Conservation (phyloP, 1,284 basidiomycete species). For the Pisolithus thermaeus region DNA sequence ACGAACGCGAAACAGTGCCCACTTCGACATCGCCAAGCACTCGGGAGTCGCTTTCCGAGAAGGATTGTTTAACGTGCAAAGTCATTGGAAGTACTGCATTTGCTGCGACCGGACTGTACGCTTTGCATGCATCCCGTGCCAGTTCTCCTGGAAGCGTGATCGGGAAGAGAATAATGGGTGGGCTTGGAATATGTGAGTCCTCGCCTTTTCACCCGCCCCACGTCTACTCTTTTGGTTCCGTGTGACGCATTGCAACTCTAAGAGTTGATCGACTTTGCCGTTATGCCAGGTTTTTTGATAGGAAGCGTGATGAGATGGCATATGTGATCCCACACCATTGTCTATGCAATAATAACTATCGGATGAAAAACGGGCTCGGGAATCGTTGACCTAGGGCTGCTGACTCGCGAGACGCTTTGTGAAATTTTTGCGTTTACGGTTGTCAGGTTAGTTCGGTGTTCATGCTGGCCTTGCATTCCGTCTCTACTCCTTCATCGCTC, state of each 20-base stretch:
- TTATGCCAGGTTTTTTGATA: constrained; percentile 21
- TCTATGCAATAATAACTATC: constrained; percentile 7
- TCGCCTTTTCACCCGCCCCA: neutral
- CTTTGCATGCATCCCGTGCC: constrained; percentile 43
- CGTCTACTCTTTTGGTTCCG: neutral
- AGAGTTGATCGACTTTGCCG: too few relatives aligned
- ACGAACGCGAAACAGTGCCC: neutral
- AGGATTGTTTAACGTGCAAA: constrained; percentile 48
- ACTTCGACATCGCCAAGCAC: neutral
- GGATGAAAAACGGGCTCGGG: too few relatives aligned
- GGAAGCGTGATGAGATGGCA: constrained; percentile 29
- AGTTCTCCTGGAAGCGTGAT: constrained; percentile 39
- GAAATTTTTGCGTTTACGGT: too few relatives aligned
- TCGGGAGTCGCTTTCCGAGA: neutral
- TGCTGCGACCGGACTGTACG: constrained; percentile 44
- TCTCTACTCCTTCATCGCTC: neutral
- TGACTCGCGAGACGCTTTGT: too few relatives aligned
- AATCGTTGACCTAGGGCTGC: too few relatives aligned
- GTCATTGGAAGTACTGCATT: constrained; percentile 46
- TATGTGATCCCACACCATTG: constrained; percentile 22
- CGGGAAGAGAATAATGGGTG: constrained; percentile 43
- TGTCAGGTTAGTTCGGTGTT: neutral
- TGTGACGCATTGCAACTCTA: too few relatives aligned
- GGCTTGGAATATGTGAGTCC: constrained; percentile 44
- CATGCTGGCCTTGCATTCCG: neutral